Percentiles rank a stretch among this genome's conserved stretches.
phyloP scores from a whole-genome alignment of 2,329 filamentous ascomycete genomes.

The Scedosporium apiospermum region DNA sequence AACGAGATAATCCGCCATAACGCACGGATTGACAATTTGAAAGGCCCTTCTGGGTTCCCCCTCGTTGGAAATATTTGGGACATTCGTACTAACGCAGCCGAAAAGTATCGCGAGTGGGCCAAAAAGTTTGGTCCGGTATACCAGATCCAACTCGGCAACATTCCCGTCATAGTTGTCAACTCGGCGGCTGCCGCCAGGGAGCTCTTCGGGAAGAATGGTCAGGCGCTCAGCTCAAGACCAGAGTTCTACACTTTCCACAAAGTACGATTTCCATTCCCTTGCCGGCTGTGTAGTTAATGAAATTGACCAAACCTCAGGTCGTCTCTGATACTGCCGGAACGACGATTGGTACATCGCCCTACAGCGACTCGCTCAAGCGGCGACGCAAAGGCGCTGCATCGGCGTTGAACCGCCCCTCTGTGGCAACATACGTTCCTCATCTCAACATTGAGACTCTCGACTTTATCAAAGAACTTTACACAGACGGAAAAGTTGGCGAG shows the following conservation, averaged over 20 bases:
- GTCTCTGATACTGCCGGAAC: conserved; percentile 57
- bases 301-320: conserved; percentile 27
- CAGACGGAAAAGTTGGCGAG: conserved; percentile 45
- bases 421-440: conserved; percentile 52
- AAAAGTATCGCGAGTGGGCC: conserved; percentile 47
- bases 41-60: conserved; percentile 39
- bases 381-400: conserved; percentile 56
- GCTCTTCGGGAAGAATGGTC: conserved; percentile 42
- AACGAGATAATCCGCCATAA: conserved; percentile 37
- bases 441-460: conserved; percentile 53
- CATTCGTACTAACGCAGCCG: conserved; percentile 44
- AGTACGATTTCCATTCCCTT: conserved; percentile 18
- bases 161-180: conserved; percentile 47
- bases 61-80: conserved; percentile 46
- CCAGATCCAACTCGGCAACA: conserved; percentile 48
- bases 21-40: conserved; percentile 34
- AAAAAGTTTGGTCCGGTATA: conserved; percentile 38
- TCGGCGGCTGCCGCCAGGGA: conserved; percentile 38
- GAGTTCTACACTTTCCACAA: conserved; percentile 53
- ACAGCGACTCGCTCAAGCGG: conserved; percentile 54
- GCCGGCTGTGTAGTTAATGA: not conserved
- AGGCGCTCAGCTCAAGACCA: conserved; percentile 44
- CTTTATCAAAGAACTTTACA: conserved; percentile 43
- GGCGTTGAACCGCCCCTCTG: conserved; percentile 55
- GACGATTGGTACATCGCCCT: conserved; percentile 59